phyloP scores from a whole-genome alignment of 179 eudicot species.

The Actinidia chinensis region DNA sequence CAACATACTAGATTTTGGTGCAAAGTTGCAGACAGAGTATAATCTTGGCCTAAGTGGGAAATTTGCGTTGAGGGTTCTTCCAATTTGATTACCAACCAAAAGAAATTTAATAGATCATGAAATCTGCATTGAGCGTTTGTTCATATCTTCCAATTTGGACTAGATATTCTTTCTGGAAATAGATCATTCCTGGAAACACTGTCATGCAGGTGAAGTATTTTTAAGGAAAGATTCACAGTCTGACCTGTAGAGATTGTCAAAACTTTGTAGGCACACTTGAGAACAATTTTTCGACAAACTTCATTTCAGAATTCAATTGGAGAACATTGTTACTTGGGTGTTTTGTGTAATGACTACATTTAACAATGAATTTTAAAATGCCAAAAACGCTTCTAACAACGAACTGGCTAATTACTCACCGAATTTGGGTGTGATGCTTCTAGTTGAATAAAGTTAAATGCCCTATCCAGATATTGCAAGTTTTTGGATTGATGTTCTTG shows the following conservation, averaged over 20 bases:
- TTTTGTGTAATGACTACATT: neutral
- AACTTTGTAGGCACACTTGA: no score
- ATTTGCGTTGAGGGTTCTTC: neutral
- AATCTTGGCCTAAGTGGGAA: neutral
- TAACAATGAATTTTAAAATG: neutral
- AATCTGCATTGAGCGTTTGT: no score
- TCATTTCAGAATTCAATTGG: neutral
- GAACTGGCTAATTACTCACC: neutral
- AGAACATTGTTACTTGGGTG: neutral
- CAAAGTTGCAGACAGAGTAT: neutral
- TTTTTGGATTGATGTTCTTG: neutral
- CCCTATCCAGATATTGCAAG: neutral
- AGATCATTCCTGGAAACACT: neutral
- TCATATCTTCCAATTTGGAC: neutral
- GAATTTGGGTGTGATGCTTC: neutral
- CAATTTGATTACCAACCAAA: neutral
- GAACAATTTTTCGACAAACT: no score
- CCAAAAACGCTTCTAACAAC: neutral
- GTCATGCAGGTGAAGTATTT: neutral
- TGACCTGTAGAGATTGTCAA: neutral
- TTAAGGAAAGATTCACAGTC: neutral
- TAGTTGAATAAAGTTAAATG: neutral
- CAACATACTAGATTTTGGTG: neutral
- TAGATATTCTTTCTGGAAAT: neutral
- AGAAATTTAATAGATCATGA: no score